Conservation (phyloP, 2,329 filamentous ascomycete genomes). For the Venturia pyrina region DNA sequence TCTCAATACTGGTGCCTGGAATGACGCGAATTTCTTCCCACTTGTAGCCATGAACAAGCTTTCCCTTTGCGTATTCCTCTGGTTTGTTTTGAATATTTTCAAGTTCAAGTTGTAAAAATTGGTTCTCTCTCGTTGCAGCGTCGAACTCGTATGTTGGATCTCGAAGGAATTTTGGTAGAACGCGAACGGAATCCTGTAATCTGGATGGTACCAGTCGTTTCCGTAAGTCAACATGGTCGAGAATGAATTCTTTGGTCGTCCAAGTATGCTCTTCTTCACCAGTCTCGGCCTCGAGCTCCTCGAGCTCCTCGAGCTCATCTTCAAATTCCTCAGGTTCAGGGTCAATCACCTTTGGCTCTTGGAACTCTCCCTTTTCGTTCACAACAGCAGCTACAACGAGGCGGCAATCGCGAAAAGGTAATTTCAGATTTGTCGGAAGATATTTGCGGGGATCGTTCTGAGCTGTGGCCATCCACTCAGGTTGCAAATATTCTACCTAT, state of each 20-base stretch:
- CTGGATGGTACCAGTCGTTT: conserved; percentile 1
- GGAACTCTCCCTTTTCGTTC: background rate
- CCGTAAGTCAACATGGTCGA: background rate
- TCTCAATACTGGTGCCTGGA: conserved; percentile 50
- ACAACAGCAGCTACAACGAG: conserved; percentile 45
- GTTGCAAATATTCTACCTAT: conserved; percentile 33
- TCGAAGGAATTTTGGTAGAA: background rate
- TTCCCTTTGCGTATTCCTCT: background rate
- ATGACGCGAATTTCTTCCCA: conserved; percentile 47
- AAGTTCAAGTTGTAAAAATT: background rate
- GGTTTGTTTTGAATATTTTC: background rate
- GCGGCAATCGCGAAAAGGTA: conserved; percentile 64
- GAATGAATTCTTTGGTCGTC: background rate
- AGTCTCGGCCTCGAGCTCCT: background rate
- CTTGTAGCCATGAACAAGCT: background rate
- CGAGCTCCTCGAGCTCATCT: background rate
- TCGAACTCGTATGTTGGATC: background rate
- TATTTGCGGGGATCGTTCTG: conserved; percentile 20
- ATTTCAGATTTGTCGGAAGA: conserved; percentile 39
- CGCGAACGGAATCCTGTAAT: background rate
- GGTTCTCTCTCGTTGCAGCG: background rate
- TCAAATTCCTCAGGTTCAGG: background rate
- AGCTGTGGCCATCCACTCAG: conserved; percentile 30
- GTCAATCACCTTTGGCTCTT: conserved; percentile 28
- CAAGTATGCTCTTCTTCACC: background rate